A percentile compares a stretch with the other conserved stretches of the same genome.
Conservation (phyloP, 352 stramenopile genomes). For the Phytophthora idaei region DNA sequence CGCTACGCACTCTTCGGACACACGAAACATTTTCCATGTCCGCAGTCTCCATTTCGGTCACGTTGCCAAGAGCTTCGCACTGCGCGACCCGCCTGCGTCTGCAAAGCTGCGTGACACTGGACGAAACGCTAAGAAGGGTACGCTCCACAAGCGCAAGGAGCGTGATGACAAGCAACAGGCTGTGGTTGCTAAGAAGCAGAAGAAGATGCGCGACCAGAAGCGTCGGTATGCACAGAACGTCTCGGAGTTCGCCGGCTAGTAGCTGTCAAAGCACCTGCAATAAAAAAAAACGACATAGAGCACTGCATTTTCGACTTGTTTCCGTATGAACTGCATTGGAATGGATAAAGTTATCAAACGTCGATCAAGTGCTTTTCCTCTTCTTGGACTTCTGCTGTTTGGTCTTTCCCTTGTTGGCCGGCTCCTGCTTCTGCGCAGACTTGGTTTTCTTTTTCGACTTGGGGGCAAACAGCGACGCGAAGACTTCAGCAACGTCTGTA, state of each 20-base stretch:
- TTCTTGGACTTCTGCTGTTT: constrained; percentile 61
- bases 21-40: constrained; percentile 93
- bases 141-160: constrained; percentile 85
- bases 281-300: constrained; percentile 28
- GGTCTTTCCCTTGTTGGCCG: constrained; percentile 26
- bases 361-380: constrained; percentile 41
- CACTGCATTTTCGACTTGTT: constrained; percentile 9
- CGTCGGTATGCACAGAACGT: constrained; percentile 75
- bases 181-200: constrained; percentile 58
- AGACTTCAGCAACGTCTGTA: constrained; percentile 45
- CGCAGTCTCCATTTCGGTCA: constrained; percentile 94
- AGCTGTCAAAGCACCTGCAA: background rate
- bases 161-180: constrained; percentile 72
- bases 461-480: constrained; percentile 54
- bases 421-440: constrained; percentile 23
- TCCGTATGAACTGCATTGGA: constrained; percentile 23
- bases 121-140: constrained; percentile 77
- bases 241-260: constrained; percentile 78
- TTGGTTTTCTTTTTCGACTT: constrained; percentile 47
- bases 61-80: constrained; percentile 93
- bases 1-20: constrained; percentile 91
- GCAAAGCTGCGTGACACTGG: constrained; percentile 79
- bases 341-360: constrained; percentile 32
- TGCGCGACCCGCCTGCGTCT: constrained; percentile 84
- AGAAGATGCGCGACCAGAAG: constrained; percentile 64